Evolutionary conservation across 345 rosid species (phyloP).

Genomic region (Pelargonium nanum): DNA sequence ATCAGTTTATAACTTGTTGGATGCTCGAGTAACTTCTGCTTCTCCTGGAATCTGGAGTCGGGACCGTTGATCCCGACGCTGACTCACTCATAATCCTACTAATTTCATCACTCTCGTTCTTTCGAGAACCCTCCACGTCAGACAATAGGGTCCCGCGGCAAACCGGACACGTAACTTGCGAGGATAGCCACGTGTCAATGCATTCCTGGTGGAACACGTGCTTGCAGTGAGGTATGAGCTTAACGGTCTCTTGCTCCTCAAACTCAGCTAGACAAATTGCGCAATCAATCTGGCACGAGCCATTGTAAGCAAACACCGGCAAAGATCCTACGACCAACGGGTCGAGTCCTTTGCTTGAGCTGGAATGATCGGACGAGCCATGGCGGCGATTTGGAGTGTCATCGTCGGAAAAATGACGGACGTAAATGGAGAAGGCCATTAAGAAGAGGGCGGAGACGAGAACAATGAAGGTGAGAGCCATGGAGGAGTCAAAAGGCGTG

Average conservation of each 20-base stretch:
- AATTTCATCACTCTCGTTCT: background rate
- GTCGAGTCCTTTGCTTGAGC: slow-evolving; percentile 23
- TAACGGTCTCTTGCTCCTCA: slow-evolving; percentile 34
- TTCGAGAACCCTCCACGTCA: slow-evolving; percentile 2
- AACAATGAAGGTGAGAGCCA: slow-evolving; percentile 37
- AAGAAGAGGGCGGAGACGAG: slow-evolving; percentile 43
- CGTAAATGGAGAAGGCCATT: slow-evolving; percentile 45
- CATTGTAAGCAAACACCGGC: slow-evolving; percentile 36
- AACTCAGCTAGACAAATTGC: slow-evolving; percentile 54
- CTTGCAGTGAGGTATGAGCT: slow-evolving; percentile 33
- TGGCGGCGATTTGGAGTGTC: background rate
- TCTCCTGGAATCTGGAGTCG: no score
- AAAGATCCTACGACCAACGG: slow-evolving; percentile 22
- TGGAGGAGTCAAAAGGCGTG: slow-evolving; percentile 26
- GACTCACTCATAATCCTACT: background rate
- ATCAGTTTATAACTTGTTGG: no score
- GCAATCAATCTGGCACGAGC: slow-evolving; percentile 36
- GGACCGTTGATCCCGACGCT: slow-evolving; percentile 12
- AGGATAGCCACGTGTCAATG: slow-evolving; percentile 42
- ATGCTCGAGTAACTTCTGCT: no score
- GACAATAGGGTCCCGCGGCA: slow-evolving; percentile 41
- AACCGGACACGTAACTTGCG: slow-evolving; percentile 45
- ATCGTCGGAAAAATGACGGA: slow-evolving; percentile 27
- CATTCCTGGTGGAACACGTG: slow-evolving; percentile 50
- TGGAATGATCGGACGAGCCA: slow-evolving; percentile 3